Conservation (phyloP, 2,329 filamentous ascomycete genomes). For the Diplodia intermedia region DNA sequence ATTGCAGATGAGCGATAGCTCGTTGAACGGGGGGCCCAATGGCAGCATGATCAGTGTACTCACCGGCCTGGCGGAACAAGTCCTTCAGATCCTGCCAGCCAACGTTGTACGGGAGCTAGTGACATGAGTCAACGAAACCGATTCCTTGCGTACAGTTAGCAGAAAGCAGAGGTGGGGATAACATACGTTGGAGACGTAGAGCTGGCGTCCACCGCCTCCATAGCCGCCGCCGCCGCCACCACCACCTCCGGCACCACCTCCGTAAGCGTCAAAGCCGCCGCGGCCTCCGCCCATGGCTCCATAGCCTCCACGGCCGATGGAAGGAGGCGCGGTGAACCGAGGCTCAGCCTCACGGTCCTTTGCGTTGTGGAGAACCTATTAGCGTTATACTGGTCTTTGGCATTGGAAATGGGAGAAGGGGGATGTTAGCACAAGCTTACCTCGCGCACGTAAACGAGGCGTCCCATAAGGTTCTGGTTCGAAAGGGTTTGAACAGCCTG, state of each 20-base stretch:
- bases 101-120: slow-evolving; percentile 91
- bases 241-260: slow-evolving; percentile 52
- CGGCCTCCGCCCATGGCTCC: slow-evolving; percentile 43
- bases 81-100: slow-evolving; percentile 99
- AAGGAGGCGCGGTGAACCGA: slow-evolving; percentile 78
- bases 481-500: slow-evolving; percentile 96
- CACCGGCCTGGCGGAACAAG: slow-evolving; percentile 96
- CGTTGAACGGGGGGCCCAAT: background rate
- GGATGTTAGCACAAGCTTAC: slow-evolving; percentile 57
- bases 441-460: slow-evolving; percentile 98
- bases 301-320: slow-evolving; percentile 59
- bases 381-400: slow-evolving; percentile 9
- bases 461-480: slow-evolving; percentile 98
- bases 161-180: slow-evolving; percentile 43
- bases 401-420: background rate
- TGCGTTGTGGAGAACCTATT: background rate
- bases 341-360: slow-evolving; percentile 98
- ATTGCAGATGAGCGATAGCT: slow-evolving; percentile 13
- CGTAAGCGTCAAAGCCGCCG: slow-evolving; percentile 50
- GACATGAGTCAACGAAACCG: slow-evolving; percentile 34
- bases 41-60: slow-evolving; percentile 48
- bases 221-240: slow-evolving; percentile 58
- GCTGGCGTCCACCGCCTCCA: slow-evolving; percentile 78
- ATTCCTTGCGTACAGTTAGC: slow-evolving; percentile 31
- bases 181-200: slow-evolving; percentile 99